These are phyloP conservation scores for Paraglomus brasilianum DNA, from an alignment of 192 early-diverging fungal species.

Conservation along the genomic window DNA sequence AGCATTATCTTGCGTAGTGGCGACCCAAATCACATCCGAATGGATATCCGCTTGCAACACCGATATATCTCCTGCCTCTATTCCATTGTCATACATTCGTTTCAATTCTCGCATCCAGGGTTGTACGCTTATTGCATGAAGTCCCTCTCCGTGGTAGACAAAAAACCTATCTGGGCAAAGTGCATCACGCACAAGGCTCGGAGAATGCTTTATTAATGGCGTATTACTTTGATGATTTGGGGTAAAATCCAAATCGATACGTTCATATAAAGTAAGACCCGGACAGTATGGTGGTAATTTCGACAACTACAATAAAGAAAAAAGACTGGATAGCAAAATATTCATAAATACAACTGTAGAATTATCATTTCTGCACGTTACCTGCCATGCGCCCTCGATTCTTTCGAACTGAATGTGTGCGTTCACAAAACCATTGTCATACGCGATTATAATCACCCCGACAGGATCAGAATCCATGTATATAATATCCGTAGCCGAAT, in stretches of 20 bases:
- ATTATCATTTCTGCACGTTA: no score
- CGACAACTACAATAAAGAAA: neutral
- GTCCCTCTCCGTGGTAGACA: slow-evolving; percentile 67
- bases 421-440: slow-evolving; percentile 45
- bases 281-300: no score
- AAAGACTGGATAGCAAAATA: slow-evolving; percentile 19
- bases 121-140: slow-evolving; percentile 60
- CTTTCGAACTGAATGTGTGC: no score
- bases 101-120: slow-evolving; percentile 52
- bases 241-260: no score
- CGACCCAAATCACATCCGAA: slow-evolving; percentile 26
- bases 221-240: slow-evolving; percentile 34
- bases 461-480: slow-evolving; percentile 45
- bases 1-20: neutral
- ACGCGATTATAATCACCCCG: slow-evolving; percentile 57
- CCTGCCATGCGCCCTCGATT: no score
- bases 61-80: neutral
- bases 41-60: neutral
- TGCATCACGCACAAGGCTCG: slow-evolving; percentile 57
- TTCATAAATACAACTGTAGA: neutral
- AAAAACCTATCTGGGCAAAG: slow-evolving; percentile 64
- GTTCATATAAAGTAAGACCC: no score
- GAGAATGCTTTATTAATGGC: slow-evolving; percentile 49
- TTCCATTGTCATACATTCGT: slow-evolving; percentile 30
- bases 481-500: slow-evolving; percentile 47